These are phyloP conservation scores for Carex cristatella DNA, from an alignment of 176 grass and related monocot genomes.

Conservation along the genomic window DNA sequence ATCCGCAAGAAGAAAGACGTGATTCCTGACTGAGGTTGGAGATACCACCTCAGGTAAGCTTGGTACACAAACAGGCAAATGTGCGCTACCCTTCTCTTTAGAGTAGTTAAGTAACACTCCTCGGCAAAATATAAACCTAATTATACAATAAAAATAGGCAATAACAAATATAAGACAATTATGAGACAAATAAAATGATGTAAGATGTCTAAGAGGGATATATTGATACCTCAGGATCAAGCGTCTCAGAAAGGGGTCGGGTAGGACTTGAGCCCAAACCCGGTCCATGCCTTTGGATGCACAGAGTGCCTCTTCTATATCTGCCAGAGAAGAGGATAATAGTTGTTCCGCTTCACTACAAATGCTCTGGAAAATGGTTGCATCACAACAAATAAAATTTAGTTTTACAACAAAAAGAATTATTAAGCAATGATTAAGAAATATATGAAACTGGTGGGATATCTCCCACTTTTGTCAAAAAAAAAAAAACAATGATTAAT, in stretches of 20 bases:
- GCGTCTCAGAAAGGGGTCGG: constrained; percentile 80
- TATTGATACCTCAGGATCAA: constrained; percentile 68
- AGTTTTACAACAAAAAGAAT: not conserved
- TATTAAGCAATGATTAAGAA: not conserved
- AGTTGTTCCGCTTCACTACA: constrained; percentile 56
- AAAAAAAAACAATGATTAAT: not conserved
- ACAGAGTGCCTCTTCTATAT: constrained; percentile 74
- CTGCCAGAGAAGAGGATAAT: constrained; percentile 72
- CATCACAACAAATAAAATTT: constrained; percentile 4
- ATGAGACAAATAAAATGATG: not conserved
- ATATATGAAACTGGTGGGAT: too few relatives aligned
- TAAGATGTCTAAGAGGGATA: not conserved
- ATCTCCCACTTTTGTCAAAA: too few relatives aligned
- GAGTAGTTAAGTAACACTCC: constrained; percentile 58
- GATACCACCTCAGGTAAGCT: constrained; percentile 66
- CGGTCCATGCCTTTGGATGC: constrained; percentile 55
- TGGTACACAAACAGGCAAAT: constrained; percentile 76
- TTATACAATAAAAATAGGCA: not conserved
- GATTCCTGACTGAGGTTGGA: constrained; percentile 47
- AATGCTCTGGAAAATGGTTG: constrained; percentile 50
- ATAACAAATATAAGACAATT: not conserved
- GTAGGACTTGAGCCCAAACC: constrained; percentile 87
- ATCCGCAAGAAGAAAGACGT: constrained; percentile 60
- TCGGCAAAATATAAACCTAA: constrained; percentile 99
- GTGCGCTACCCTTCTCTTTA: constrained; percentile 21